Evolutionary conservation across 306 rosid genomes (phyloP).

Genomic region (Dalbergia oliveri): DNA sequence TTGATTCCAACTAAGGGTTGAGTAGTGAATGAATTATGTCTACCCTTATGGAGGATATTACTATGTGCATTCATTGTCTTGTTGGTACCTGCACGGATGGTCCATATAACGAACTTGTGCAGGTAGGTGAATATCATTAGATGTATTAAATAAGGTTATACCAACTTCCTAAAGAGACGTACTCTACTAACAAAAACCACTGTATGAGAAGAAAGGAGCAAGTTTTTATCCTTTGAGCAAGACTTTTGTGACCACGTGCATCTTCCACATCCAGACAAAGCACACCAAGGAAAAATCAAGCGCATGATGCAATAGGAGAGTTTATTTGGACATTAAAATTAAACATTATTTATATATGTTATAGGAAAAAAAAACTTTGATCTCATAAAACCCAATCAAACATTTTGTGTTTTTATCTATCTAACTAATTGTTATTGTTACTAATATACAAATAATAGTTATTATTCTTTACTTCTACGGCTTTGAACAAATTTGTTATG

Average conservation of each 20-base stretch:
- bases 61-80: constrained; percentile 1
- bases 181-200: neutral
- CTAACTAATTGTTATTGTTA: too few species aligned
- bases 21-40: neutral
- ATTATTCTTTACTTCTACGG: too few species aligned
- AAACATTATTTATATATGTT: too few species aligned
- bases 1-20: constrained; percentile 7
- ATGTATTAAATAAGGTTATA: constrained; percentile 16
- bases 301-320: neutral
- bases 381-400: too few species aligned
- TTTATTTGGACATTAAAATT: too few species aligned
- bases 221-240: neutral
- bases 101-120: constrained; percentile 5
- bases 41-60: neutral
- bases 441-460: too few species aligned
- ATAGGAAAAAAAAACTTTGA: too few species aligned
- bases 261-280: neutral
- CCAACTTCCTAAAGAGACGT: neutral
- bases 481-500: neutral
- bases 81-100: neutral
- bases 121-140: constrained; percentile 11
- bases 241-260: neutral
- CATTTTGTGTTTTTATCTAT: too few species aligned
- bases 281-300: neutral
- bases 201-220: neutral